Evolutionary conservation across 148 eudicot species (phyloP).

Genomic region (Chenopodium formosanum): DNA sequence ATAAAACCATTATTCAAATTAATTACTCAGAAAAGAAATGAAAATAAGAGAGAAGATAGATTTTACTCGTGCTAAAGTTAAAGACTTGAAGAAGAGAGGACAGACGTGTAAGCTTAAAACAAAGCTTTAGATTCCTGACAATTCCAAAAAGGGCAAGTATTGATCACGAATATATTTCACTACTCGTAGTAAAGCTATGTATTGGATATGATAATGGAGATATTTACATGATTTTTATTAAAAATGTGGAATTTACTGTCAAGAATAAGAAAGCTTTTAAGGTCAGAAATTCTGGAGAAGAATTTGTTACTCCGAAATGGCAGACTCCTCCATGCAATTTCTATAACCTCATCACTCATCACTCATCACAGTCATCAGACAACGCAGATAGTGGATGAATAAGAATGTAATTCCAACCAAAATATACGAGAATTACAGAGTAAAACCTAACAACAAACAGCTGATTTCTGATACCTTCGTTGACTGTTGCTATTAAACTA

Average conservation of each 20-base stretch:
- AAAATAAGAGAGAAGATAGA: neutral
- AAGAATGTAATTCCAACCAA: neutral
- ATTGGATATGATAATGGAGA: too few relatives aligned
- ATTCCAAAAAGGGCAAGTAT: too few relatives aligned
- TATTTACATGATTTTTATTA: too few relatives aligned
- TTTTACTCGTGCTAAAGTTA: neutral
- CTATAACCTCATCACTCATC: neutral
- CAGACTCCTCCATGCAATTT: neutral
- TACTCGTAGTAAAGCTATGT: too few relatives aligned
- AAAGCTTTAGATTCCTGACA: too few relatives aligned
- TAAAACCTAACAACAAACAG: neutral
- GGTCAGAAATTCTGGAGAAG: too few relatives aligned
- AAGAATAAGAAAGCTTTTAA: too few relatives aligned
- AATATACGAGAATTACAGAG: too few relatives aligned
- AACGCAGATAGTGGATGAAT: neutral
- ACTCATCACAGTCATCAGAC: neutral
- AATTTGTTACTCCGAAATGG: neutral
- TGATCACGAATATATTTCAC: too few relatives aligned
- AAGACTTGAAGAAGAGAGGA: neutral
- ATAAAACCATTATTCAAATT: neutral
- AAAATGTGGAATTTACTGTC: too few relatives aligned
- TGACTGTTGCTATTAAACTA: neutral
- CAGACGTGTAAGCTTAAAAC: neutral
- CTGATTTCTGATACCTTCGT: neutral
- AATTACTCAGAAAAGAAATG: neutral